Base-by-base conservation (phyloP, 2,329 filamentous ascomycete genomes). In the Alternaria ventricosa region DNA sequence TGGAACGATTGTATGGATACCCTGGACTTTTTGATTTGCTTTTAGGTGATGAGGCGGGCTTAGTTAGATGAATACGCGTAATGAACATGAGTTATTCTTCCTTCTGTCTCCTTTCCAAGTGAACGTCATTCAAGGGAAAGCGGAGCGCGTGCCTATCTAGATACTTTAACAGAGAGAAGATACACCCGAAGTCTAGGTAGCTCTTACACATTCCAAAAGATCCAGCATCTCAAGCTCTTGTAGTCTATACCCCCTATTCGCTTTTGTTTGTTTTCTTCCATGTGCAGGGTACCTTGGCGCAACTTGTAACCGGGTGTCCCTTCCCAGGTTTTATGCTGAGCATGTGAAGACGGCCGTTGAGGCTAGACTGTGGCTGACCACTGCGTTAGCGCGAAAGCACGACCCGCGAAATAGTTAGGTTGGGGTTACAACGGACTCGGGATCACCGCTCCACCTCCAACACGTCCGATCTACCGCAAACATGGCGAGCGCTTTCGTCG, bases 401-500 rank as follows among this genome's bases (percentile, higher is more conserved):
- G 47, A 60, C 57, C 55, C 47, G 60, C 60, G 60, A 59, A 62
- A 62, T 57, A 59, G 60, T 62, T 41, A 27, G 45, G 13, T 43
- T 53, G 41, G 59, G 58, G 58, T 41, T 57, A 59, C 30, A 51
- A 50, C 50, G 47, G 22, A 55, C 61, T 53, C 43, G 36, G 36
- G 36, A 41, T 43, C 43, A 55, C 18, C 56, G 22, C 62, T 64
- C 47, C 47, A 65, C 62, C 61, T 56, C 55, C 50, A 49, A 53
- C 53, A 47, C 28, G 49, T 49, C 55, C 22, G 8, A 65, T 46
- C 46, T 55, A 61, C 41, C 20, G 46, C 64, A 61, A 66, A 36
- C 70, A 92, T 92, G 89, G 88, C 75, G 53, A 84, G 85, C 63
- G 85, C 89, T 75, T 93, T 95, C 78, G 88, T 93, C 74, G 92